A percentile compares a stretch with the other conserved stretches of the same genome.
Conservation (phyloP, 306 rosid species). For the Aeschynomene evenia region DNA sequence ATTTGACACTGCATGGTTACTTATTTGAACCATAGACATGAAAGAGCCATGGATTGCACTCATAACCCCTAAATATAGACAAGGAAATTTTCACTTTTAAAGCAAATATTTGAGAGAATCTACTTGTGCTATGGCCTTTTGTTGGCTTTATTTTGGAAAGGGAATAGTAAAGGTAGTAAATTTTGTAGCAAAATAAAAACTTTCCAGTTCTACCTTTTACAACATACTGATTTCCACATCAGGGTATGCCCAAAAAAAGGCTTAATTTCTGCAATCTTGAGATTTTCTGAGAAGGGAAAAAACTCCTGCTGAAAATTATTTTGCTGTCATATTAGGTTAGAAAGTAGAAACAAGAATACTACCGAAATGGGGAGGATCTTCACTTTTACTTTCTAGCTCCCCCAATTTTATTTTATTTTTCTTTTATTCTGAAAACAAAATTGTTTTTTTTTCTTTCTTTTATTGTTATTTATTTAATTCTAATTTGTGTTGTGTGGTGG, state of each 20-base stretch:
- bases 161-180: constrained; percentile 34
- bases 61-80: neutral
- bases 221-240: constrained; percentile 23
- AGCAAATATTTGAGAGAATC: constrained; percentile 53
- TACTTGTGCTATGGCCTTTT: constrained; percentile 37
- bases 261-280: constrained; percentile 25
- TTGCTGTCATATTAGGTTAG: constrained; percentile 4
- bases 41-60: neutral
- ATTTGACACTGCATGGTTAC: constrained; percentile 27
- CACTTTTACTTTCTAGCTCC: neutral
- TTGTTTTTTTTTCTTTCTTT: neutral
- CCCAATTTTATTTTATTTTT: neutral
- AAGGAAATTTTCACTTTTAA: constrained; percentile 46
- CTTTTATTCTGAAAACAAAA: neutral
- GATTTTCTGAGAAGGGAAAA: neutral
- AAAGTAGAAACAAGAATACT: neutral
- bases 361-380: neutral
- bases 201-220: constrained; percentile 30
- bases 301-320: neutral
- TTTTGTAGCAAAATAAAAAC: constrained; percentile 41
- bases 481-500: constrained; percentile 34
- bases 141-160: constrained; percentile 54
- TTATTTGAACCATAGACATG: constrained; percentile 23
- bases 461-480: neutral
- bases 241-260: constrained; percentile 28